Conservation (phyloP, 2,329 filamentous ascomycete genomes). For the Aspergillus alliaceus region DNA sequence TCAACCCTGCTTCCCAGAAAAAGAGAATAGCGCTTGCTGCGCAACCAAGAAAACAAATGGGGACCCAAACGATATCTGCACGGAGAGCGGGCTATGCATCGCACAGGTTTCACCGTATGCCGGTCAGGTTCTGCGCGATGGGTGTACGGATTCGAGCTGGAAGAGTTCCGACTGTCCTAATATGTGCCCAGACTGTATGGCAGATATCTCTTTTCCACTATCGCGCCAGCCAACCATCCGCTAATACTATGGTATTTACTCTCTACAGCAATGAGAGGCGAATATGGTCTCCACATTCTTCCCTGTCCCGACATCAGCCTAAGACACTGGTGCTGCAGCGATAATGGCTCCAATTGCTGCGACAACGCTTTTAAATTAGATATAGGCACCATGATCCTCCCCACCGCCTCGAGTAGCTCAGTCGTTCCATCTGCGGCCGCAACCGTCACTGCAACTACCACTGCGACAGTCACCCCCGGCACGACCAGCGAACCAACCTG, state of each 20-base stretch:
- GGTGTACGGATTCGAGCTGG: slow-evolving; percentile 1
- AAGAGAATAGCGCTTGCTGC: not conserved
- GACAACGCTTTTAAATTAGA: not conserved
- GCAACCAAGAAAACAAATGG: not conserved
- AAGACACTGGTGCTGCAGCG: slow-evolving; percentile 9
- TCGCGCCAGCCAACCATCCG: no score
- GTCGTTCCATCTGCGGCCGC: not conserved
- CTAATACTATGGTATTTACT: not conserved
- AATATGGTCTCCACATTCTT: slow-evolving; percentile 1
- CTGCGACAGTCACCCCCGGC: not conserved
- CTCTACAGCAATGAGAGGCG: not conserved
- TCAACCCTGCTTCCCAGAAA: not conserved
- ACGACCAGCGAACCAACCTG: not conserved
- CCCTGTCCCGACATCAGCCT: not conserved
- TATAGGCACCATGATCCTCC: slow-evolving; percentile 2
- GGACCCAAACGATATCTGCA: not conserved
- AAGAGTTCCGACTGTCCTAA: not conserved
- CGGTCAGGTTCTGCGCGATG: not conserved
- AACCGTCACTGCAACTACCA: not conserved
- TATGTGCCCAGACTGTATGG: not conserved
- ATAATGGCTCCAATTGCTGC: slow-evolving; percentile 5
- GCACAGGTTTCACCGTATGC: slow-evolving; percentile 1
- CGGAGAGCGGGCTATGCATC: not conserved
- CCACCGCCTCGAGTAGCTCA: not conserved
- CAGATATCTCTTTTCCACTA: no score